phyloP scores from a whole-genome alignment of 2,329 filamentous ascomycete genomes.

The Curvularia sp. region DNA sequence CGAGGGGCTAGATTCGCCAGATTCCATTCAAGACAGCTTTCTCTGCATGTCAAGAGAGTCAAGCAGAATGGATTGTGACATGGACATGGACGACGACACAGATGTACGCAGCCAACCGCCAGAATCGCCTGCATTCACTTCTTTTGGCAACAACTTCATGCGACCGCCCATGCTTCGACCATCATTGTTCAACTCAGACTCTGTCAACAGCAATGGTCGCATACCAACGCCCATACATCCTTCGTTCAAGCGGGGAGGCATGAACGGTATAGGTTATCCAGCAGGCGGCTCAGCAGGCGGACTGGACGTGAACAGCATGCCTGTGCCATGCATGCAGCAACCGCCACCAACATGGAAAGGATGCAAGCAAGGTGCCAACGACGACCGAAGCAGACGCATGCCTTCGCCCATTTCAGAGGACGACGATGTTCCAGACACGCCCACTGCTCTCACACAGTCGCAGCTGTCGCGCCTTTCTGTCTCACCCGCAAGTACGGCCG shows the following conservation, averaged over 20 bases:
- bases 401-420: constrained; percentile 53
- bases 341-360: constrained; percentile 34
- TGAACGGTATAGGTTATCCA: constrained; percentile 40
- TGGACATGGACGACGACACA: constrained; percentile 49
- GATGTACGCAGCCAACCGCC: constrained; percentile 46
- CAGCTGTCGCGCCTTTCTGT: constrained; percentile 51
- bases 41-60: constrained; percentile 34
- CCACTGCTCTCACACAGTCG: constrained; percentile 47
- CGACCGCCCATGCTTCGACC: constrained; percentile 47
- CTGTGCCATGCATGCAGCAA: constrained; percentile 24
- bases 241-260: constrained; percentile 42
- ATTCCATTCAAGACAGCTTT: constrained; percentile 18
- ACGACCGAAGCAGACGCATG: constrained; percentile 45
- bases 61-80: constrained; percentile 40
- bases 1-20: constrained; percentile 37
- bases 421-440: constrained; percentile 48
- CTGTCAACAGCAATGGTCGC: constrained; percentile 34
- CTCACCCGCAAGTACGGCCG: constrained; percentile 32
- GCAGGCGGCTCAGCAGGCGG: constrained; percentile 40
- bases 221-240: constrained; percentile 53
- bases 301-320: constrained; percentile 24
- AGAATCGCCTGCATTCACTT: constrained; percentile 43
- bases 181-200: constrained; percentile 35
- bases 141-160: constrained; percentile 36
- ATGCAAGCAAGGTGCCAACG: constrained; percentile 25